Evolutionary conservation across 2,329 filamentous ascomycete species (phyloP), one percentile per base, ranked within the genome.

Genomic region (Botrytis paeoniae): DNA sequence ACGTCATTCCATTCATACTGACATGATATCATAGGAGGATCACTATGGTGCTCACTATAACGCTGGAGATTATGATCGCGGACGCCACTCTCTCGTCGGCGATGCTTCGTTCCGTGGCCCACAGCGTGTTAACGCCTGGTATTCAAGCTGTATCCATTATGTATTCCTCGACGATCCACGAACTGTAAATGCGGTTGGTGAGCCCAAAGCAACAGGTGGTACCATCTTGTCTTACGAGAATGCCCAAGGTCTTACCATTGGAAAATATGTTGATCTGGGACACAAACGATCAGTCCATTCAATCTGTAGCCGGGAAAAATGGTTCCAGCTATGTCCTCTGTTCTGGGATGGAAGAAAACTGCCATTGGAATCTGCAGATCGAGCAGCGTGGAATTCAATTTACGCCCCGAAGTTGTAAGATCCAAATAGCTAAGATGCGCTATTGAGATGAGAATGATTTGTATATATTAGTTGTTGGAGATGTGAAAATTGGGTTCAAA

Each of bases 181-280:
- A 71, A 90, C 88, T 3, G 83, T 81, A 79, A 82, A 83, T 74
- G 85, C 89, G 14, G 86, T 90, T 12, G 91, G 91, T 74, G 93
- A 95, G 83, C 92, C 93, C 48, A 91, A 92, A 80, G 89, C 88
- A 73, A 92, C 89, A 7, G 92, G 92, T 78, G 86, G 85, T 41
- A 91, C 89, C 0, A 89, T 94, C 22, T 84, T 94, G 73, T 77
- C 75, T 16, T 81, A 81, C 69, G 80, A 82, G 72, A 79, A 78
- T 57, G 73, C 77, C 0, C 79, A 81, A 45, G 80, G 80, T 2
- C 75, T 82, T 7, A 74, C 73, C 35, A 78, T 81, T 70, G 79
- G 75, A 39, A 82, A 82, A 71, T 83, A 80, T 70, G 81, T 83
- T 22, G 83, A 83, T 74, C 75, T 83, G 35, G 79, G 79, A 0